Evolutionary conservation across 2,329 filamentous ascomycete species (phyloP), one percentile per base, ranked within the genome.

Genomic region (Falciphora oryzae): DNA sequence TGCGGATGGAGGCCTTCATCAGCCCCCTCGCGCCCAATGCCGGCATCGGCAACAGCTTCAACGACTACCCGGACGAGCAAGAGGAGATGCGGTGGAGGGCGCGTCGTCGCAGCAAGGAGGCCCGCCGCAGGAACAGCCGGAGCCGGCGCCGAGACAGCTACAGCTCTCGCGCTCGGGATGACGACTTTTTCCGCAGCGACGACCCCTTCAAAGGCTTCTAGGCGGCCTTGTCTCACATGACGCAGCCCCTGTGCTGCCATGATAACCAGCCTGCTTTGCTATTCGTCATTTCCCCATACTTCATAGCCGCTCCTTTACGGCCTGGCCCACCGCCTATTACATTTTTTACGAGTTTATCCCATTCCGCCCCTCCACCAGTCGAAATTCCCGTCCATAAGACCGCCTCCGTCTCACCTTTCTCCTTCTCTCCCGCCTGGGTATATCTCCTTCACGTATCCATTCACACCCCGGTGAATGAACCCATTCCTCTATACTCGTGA

Each of bases 1-100:
- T 98, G 60, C 87, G 95, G 32, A 98, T 99, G 94, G 94, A 98
- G 75, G 95, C 95, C 0, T 99, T 98, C 75, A 96, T 99, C 69
- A 87, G 81, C 70, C 86, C 86, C 0, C 74, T 88, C 14, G 79
- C 83, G 1, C 79, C 81, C 66, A 78, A 38, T 2, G 29, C 56
- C 25, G 31, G 29, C 3, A 18, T 35, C 28, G 57, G 57, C 22
- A 31, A 14, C 31, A n/a, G 11, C 13, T 57, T 59, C 32, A 75
- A 79, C 65, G 77, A 81, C 63, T 75, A 78, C 57, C 77, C 79
- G 0, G 78, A 82, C 64, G 83, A 84, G 67, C 74, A 78, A 28
- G 82, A 84, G 29, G 83, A 85, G 67, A 76, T 79, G 66, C 76
- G 78, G 62, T 78, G 80, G 60, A 74, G 77, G 6, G 77, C 78